These are phyloP conservation scores for Eucalyptus tenuipes DNA, from an alignment of 345 rosid genomes.

Conservation along the genomic window DNA sequence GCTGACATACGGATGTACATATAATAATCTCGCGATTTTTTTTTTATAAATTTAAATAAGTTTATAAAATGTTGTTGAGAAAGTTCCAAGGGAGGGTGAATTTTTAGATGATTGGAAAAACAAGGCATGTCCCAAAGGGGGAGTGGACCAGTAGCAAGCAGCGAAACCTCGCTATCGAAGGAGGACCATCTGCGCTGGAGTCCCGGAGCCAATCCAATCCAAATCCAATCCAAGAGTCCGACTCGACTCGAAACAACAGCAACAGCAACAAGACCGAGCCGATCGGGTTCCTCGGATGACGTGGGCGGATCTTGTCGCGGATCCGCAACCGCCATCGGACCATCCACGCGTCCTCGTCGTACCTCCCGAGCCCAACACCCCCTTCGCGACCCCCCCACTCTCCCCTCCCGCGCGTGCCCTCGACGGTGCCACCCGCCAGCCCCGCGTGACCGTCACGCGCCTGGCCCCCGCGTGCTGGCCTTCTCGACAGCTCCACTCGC, in stretches of 20 bases:
- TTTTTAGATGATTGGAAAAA: not conserved
- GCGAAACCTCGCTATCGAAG: not conserved
- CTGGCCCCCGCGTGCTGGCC: not conserved
- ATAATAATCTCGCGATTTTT: not conserved
- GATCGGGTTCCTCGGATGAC: not conserved
- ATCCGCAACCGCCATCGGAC: not conserved
- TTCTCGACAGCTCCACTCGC: not conserved
- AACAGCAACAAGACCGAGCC: not conserved
- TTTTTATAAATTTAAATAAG: not conserved
- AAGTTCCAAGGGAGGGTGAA: not conserved
- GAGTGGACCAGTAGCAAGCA: not conserved
- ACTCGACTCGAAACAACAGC: not conserved
- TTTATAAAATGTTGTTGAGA: not conserved
- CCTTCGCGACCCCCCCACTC: not conserved
- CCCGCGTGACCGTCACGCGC: not conserved
- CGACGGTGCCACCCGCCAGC: not conserved
- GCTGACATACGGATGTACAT: not conserved
- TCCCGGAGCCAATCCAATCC: not conserved
- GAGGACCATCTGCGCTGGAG: not conserved
- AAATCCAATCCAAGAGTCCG: not conserved
- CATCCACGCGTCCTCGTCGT: not conserved
- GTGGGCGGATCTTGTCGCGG: not conserved
- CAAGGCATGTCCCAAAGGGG: not conserved
- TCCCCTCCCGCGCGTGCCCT: not conserved
- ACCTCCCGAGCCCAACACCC: not conserved